Evolutionary conservation across 192 early-diverging fungal genomes (phyloP), one percentile per base, ranked within the genome.

Genomic region (Gryganskiella cystojenkinii): DNA sequence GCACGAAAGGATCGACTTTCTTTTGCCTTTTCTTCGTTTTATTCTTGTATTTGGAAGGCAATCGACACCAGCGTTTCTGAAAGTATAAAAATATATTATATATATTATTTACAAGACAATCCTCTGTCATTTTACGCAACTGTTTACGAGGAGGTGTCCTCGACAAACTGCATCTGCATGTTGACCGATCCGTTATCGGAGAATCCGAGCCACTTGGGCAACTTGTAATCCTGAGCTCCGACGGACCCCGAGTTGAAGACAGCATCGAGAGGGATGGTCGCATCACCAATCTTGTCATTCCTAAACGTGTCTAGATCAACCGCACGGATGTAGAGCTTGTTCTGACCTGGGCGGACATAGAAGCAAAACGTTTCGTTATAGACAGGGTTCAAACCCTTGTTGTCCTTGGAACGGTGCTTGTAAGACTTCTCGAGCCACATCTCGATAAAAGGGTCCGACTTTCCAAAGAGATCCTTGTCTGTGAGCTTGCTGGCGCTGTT

Each of bases 261-360:
- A 13, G 78, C 42, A 43, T 57, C 22, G 17, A 82, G 43, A 11
- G 53, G 35, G 14, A 78, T 35, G 14, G 30, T 67, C 3, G 50
- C 43, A 3, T 82, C 71, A 45, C 80, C 80, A 46, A 78, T 71
- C 64, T 63, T 75, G 45, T 78, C 80, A 57, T 59, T 56, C 6
- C 67, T 54, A 22, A 82, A 56, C 11, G 46, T 37, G 52, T 82
- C 80, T 40, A 71, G 66, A 46, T 82, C 80, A 11, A 67, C 42
- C 9, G 66, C 73, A 44, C 70, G 37, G 31, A 78, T 20, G 11
- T 82, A 64, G 2, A 82, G 62, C 37, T 71, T 78, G 46, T 78
- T 55, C 52, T 65, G 63, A 10, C 63, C 63, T 15, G 52, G 42
- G 19, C 42, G 40, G 28, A 65, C 63, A n/a, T 56, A 65, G n/a